These are phyloP conservation scores for Saururus chinensis DNA, from an alignment of 164 flowering plant genomes.

Conservation along the genomic window DNA sequence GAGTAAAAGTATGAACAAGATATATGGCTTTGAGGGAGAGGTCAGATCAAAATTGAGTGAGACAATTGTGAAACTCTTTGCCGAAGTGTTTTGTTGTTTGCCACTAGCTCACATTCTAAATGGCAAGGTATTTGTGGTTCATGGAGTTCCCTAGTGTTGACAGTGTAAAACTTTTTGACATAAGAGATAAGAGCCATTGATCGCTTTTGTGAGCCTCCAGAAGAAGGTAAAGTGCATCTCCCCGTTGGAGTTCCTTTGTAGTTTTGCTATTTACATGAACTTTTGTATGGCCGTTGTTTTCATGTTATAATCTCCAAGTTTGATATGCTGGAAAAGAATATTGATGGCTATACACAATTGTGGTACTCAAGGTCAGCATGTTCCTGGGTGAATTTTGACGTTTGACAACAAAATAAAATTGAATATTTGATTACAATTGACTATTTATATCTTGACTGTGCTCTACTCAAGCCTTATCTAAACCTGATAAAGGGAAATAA, in stretches of 20 bases:
- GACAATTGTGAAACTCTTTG: slow-evolving; percentile 84
- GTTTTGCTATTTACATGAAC: not conserved
- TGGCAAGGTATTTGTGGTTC: slow-evolving; percentile 83
- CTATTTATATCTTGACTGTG: too few relatives aligned
- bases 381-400: too few relatives aligned
- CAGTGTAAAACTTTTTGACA: slow-evolving; percentile 93
- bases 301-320: not conserved
- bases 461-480: too few relatives aligned
- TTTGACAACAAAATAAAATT: too few relatives aligned
- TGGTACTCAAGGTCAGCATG: too few relatives aligned
- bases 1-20: slow-evolving; percentile 99
- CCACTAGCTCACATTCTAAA: slow-evolving; percentile 93
- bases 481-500: too few relatives aligned
- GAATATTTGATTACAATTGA: too few relatives aligned
- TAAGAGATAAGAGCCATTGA: slow-evolving; percentile 76
- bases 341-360: too few relatives aligned
- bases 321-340: too few relatives aligned
- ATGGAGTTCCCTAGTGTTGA: slow-evolving; percentile 96
- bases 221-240: slow-evolving; percentile 57
- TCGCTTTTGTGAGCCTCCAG: slow-evolving; percentile 98
- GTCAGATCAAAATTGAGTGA: slow-evolving; percentile 87
- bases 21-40: slow-evolving; percentile 99
- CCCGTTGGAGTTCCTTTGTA: not conserved
- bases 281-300: not conserved
- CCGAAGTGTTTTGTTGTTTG: slow-evolving; percentile 93